phyloP scores from a whole-genome alignment of 768 basidiomycete species.

The Calocybe indica region DNA sequence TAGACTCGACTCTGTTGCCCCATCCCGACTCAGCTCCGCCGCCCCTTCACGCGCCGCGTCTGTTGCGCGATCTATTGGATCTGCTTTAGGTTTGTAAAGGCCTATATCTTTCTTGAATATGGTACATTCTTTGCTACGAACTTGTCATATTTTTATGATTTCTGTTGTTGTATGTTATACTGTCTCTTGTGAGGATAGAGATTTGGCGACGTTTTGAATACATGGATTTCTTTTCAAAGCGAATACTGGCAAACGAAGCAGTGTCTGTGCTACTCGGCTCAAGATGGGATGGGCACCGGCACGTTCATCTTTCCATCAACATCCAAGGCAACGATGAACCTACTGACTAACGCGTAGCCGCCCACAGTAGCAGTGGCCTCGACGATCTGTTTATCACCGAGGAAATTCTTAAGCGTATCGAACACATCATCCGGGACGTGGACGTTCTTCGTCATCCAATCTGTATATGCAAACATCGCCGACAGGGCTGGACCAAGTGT shows the following conservation, averaged over 20 bases:
- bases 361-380: constrained; percentile 21
- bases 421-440: constrained; percentile 18
- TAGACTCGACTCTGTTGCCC: constrained; percentile 12
- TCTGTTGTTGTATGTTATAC: no score
- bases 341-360: constrained; percentile 24
- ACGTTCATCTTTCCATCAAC: constrained; percentile 22
- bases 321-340: constrained; percentile 20
- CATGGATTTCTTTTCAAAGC: background rate
- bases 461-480: constrained; percentile 20
- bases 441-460: constrained; percentile 19
- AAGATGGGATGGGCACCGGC: constrained; percentile 17
- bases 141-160: no score
- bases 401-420: constrained; percentile 13
- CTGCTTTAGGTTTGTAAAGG: constrained; percentile 31
- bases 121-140: background rate
- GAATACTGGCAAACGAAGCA: no score
- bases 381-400: constrained; percentile 19
- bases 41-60: constrained; percentile 17
- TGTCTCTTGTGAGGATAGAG: no score
- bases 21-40: constrained; percentile 19
- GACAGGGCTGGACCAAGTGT: constrained; percentile 17
- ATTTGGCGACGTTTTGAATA: background rate
- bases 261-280: background rate
- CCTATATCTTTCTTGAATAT: background rate
- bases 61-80: constrained; percentile 38